Conservation (phyloP, 1,284 basidiomycete genomes). For the Fomitopsis schrenkii region DNA sequence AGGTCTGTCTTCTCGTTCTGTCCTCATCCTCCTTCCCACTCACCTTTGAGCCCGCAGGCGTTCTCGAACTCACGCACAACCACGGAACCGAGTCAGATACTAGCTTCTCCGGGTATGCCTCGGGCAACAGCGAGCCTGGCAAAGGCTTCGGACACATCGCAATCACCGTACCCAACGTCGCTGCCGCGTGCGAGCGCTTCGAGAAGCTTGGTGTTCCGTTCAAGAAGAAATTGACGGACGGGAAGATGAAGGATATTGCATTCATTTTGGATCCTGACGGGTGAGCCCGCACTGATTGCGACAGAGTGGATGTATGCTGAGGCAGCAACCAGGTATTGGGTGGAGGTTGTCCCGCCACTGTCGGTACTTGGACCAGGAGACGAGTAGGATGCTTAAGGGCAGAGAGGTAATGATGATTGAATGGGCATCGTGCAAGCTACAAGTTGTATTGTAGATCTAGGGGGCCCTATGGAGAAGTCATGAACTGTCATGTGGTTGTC, state of each 20-base stretch:
- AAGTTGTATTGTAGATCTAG: no score
- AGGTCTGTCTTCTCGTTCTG: conserved; percentile 35
- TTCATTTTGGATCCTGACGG: conserved; percentile 89
- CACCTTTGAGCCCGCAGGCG: conserved; percentile 24
- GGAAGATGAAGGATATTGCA: conserved; percentile 83
- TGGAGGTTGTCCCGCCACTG: conserved; percentile 14
- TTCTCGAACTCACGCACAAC: conserved; percentile 86
- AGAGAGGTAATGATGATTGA: no score
- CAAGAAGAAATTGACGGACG: conserved; percentile 86
- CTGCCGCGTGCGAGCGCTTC: conserved; percentile 80
- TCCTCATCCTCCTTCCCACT: conserved; percentile 26
- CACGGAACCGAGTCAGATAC: conserved; percentile 82
- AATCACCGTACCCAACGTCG: conserved; percentile 78
- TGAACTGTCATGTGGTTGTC: no score
- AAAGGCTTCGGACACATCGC: conserved; percentile 85
- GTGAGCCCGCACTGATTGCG: conserved; percentile 32
- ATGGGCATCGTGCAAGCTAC: no score
- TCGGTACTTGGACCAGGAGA: conserved; percentile 6
- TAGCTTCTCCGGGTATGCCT: conserved; percentile 74
- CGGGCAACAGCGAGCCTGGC: conserved; percentile 78
- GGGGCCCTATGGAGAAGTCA: no score
- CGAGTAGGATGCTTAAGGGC: neutral
- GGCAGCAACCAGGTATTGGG: conserved; percentile 13
- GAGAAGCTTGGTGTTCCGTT: conserved; percentile 81
- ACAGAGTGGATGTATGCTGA: neutral